Percentiles rank a stretch among this genome's conserved stretches.
These are phyloP conservation scores for Helicocarpus griseus DNA, from an alignment of 2,329 filamentous ascomycete genomes.

Conservation along the genomic window DNA sequence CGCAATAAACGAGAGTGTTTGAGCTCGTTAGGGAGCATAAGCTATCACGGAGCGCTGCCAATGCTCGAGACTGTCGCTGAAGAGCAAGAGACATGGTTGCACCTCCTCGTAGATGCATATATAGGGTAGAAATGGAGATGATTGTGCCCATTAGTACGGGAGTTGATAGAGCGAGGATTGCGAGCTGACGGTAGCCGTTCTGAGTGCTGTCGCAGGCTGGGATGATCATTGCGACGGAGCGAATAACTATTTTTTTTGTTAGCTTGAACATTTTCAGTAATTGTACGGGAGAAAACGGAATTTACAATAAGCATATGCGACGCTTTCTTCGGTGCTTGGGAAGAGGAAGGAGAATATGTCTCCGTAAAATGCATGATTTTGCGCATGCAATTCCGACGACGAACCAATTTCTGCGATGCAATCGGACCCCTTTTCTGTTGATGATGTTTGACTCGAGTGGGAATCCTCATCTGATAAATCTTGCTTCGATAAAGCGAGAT, in stretches of 20 bases:
- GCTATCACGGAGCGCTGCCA: constrained; percentile 1
- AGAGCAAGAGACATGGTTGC: background rate
- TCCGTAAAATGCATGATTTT: background rate
- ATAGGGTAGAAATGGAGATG: constrained; percentile 1
- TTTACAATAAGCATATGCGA: background rate
- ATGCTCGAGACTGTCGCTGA: background rate
- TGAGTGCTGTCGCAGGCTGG: constrained; percentile 2
- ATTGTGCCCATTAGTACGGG: constrained; percentile 1
- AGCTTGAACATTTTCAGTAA: background rate
- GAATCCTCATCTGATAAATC: background rate
- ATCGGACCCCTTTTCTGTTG: background rate
- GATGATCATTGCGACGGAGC: constrained; percentile 1
- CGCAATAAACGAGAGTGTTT: background rate
- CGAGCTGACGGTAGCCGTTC: constrained; percentile 3
- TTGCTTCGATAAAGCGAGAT: background rate
- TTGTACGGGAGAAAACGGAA: background rate
- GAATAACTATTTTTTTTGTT: background rate
- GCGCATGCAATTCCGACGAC: background rate
- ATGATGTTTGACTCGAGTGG: background rate
- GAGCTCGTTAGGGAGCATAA: background rate
- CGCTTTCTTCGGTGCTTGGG: background rate
- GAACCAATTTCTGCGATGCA: background rate
- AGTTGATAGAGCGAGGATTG: background rate
- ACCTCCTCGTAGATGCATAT: constrained; percentile 1
- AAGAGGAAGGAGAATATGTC: background rate